These are phyloP conservation scores for Colletotrichum sp. DNA, from an alignment of 2,329 filamentous ascomycete species.

Conservation along the genomic window DNA sequence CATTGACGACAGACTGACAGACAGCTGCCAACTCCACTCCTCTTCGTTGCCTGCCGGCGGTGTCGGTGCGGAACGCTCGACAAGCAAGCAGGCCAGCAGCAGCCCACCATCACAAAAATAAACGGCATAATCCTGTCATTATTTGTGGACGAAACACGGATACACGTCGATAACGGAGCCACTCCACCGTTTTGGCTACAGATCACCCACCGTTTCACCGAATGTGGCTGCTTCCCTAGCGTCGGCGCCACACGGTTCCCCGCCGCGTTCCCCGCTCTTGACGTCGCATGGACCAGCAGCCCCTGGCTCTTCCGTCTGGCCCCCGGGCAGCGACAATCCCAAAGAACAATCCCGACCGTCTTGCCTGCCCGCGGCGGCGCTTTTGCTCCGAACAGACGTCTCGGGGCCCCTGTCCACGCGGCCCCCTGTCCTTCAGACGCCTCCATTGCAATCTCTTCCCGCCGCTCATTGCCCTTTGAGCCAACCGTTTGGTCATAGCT, in stretches of 20 bases:
- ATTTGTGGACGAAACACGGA: background rate
- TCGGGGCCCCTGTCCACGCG: background rate
- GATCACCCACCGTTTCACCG: conserved; percentile 12
- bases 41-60: background rate
- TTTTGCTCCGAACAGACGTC: conserved; percentile 6
- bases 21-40: background rate
- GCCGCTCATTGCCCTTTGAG: background rate
- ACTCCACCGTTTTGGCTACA: conserved; percentile 2
- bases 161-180: background rate
- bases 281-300: background rate
- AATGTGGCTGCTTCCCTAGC: conserved; percentile 6
- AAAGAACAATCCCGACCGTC: background rate
- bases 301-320: background rate
- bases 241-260: conserved; percentile 10
- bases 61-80: background rate
- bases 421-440: background rate
- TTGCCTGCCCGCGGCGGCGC: background rate
- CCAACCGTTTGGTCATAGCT: background rate
- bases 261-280: background rate
- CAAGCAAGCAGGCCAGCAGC: background rate
- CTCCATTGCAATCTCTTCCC: background rate
- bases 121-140: background rate
- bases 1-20: background rate
- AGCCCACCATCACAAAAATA: background rate
- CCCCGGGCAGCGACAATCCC: background rate